Conservation (phyloP, 306 rosid species). For the Pyrus pyrifolia region DNA sequence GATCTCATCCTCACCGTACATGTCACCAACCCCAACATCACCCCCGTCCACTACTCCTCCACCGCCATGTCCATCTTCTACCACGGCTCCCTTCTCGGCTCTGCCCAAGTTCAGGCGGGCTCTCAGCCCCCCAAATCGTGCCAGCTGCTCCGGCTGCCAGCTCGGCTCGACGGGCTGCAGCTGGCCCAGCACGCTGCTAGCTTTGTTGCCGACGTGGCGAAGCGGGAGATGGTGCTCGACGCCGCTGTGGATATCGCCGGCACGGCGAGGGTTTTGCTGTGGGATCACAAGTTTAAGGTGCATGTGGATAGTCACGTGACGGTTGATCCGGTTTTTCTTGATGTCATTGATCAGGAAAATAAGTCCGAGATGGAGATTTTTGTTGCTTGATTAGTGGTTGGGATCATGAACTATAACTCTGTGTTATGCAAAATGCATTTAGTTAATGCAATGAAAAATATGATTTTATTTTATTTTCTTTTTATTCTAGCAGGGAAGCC, state of each 20-base stretch:
- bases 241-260: constrained; percentile 65
- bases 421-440: too few relatives aligned
- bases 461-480: too few relatives aligned
- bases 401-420: too few relatives aligned
- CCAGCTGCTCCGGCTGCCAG: constrained; percentile 64
- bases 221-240: constrained; percentile 67
- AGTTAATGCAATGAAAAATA: too few relatives aligned
- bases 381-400: too few relatives aligned
- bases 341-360: constrained; percentile 63
- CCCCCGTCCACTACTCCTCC: constrained; percentile 64
- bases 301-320: constrained; percentile 74
- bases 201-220: constrained; percentile 51
- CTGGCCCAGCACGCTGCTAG: constrained; percentile 55
- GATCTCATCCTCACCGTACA: constrained; percentile 71
- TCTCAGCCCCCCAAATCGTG: constrained; percentile 63
- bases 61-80: constrained; percentile 82
- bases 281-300: constrained; percentile 65
- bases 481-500: too few relatives aligned
- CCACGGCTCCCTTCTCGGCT: constrained; percentile 70
- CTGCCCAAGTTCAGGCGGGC: constrained; percentile 67
- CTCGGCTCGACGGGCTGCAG: constrained; percentile 53
- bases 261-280: constrained; percentile 56
- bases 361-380: constrained; percentile 38
- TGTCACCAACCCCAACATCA: constrained; percentile 79
- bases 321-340: constrained; percentile 81